Percentiles rank a stretch among this genome's conserved stretches.
These are phyloP conservation scores for Aureobasidium vineae DNA, from an alignment of 2,329 filamentous ascomycete genomes.

Conservation along the genomic window DNA sequence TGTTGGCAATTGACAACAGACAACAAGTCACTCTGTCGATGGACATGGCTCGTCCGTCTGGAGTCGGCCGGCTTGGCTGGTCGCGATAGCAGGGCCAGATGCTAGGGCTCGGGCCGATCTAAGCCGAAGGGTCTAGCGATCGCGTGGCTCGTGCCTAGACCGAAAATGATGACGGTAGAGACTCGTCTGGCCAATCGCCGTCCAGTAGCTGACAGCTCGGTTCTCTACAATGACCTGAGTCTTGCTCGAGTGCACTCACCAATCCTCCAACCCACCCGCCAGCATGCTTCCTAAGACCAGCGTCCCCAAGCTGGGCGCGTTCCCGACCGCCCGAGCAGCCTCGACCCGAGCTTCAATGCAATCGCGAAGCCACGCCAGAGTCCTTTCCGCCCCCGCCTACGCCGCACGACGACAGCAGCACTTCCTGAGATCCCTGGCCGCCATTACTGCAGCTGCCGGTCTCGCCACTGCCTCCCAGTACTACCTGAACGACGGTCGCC, in stretches of 20 bases:
- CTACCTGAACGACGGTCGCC: conserved; percentile 42
- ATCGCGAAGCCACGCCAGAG: conserved; percentile 26
- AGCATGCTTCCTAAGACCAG: conserved; percentile 24
- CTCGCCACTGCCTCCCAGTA: conserved; percentile 48
- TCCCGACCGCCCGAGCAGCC: conserved; percentile 25
- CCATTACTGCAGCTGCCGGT: conserved; percentile 45
- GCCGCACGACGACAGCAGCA: conserved; percentile 48
- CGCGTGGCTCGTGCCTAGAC: conserved; percentile 8
- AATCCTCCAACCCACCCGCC: background rate
- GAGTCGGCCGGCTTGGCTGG: conserved; percentile 7
- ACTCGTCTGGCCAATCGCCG: conserved; percentile 13
- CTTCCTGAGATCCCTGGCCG: conserved; percentile 46
- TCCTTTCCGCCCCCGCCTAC: conserved; percentile 36
- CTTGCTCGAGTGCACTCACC: background rate
- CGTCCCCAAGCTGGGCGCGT: conserved; percentile 1
- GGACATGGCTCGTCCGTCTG: background rate
- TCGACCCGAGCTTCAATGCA: conserved; percentile 30
- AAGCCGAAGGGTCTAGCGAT: background rate
- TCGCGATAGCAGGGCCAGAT: background rate
- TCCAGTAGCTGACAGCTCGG: background rate
- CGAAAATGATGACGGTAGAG: background rate
- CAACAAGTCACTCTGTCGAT: background rate
- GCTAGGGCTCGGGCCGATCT: conserved; percentile 11
- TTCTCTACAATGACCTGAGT: background rate
- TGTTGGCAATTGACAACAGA: background rate